phyloP scores from a whole-genome alignment of 805 yeast species.

The Candida awuae region DNA sequence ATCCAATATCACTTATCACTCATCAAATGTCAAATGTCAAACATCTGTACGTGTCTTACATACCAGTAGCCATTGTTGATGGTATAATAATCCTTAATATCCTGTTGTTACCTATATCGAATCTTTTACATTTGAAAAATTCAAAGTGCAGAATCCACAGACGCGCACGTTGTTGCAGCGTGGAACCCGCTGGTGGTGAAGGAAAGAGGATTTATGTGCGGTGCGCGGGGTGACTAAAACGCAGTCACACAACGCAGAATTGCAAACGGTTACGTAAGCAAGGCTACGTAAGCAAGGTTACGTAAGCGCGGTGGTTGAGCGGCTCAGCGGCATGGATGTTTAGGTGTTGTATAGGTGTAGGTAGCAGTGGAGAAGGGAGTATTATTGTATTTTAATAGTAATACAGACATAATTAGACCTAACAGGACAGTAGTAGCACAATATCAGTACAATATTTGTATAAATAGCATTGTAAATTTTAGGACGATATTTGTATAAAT shows the following conservation, averaged over 20 bases:
- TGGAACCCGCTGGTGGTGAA: neutral
- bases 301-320: neutral
- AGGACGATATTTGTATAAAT: too few species aligned
- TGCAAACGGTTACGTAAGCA: neutral
- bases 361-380: too few species aligned
- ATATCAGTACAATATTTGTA: too few species aligned
- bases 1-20: too few species aligned
- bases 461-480: too few species aligned
- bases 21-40: too few species aligned
- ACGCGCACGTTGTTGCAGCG: neutral
- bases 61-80: conserved; percentile 27
- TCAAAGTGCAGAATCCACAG: conserved; percentile 1
- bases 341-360: too few species aligned
- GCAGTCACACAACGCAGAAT: conserved; percentile 9
- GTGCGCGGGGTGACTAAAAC: conserved; percentile 1
- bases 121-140: conserved; percentile 1
- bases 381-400: too few species aligned
- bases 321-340: neutral
- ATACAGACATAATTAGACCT: too few species aligned
- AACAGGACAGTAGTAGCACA: too few species aligned
- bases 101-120: neutral
- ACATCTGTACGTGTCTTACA: conserved; percentile 8
- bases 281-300: neutral
- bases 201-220: neutral
- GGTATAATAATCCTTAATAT: neutral